These are phyloP conservation scores for Paraphoma chrysanthemicola DNA, from an alignment of 2,329 filamentous ascomycete species.

Conservation along the genomic window DNA sequence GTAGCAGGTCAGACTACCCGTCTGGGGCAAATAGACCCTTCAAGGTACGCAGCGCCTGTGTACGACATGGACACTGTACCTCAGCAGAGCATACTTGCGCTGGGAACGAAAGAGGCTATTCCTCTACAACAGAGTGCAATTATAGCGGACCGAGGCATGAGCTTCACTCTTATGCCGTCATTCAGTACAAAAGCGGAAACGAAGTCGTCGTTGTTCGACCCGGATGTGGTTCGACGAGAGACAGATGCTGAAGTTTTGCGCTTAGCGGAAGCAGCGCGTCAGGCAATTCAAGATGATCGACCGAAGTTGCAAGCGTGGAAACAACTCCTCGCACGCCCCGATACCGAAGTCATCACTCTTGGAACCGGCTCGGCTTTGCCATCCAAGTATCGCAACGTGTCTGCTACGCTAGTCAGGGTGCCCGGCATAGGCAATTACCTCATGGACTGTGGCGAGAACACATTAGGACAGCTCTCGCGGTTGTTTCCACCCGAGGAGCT, in stretches of 20 bases:
- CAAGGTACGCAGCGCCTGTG: constrained; percentile 74
- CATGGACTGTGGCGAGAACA: constrained; percentile 91
- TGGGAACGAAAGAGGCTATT: constrained; percentile 2
- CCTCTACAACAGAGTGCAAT: constrained; percentile 26
- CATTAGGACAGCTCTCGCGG: constrained; percentile 83
- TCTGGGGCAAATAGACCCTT: constrained; percentile 74
- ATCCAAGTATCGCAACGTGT: constrained; percentile 95
- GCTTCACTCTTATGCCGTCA: constrained; percentile 55
- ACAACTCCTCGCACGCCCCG: constrained; percentile 72
- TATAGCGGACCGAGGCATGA: constrained; percentile 51
- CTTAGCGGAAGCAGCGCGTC: constrained; percentile 57
- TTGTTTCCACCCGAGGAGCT: constrained; percentile 72
- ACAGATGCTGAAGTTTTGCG: constrained; percentile 57
- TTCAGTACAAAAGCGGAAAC: constrained; percentile 44
- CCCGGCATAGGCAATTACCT: constrained; percentile 88
- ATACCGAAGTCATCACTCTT: constrained; percentile 84
- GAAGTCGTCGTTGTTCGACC: constrained; percentile 53
- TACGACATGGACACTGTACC: constrained; percentile 64
- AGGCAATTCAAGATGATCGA: constrained; percentile 45
- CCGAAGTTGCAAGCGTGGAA: constrained; percentile 62
- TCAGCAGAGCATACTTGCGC: constrained; percentile 36
- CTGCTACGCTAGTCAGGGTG: constrained; percentile 81
- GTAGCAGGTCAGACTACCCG: constrained; percentile 71
- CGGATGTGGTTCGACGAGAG: constrained; percentile 52
- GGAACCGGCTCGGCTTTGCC: constrained; percentile 91